Base-by-base conservation (phyloP, 106 monocot species). In the Agapanthus africanus region DNA sequence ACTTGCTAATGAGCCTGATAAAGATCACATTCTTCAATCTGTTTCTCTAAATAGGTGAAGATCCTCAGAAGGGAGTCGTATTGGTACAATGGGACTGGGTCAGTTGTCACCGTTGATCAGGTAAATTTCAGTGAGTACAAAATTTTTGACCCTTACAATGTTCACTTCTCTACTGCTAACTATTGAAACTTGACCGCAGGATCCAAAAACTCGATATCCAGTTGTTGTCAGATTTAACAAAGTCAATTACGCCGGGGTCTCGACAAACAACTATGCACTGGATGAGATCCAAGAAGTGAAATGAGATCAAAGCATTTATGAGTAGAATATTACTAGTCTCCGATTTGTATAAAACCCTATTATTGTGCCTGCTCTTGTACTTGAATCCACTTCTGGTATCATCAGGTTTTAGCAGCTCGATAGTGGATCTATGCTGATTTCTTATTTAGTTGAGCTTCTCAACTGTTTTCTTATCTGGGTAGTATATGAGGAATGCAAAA, bases 211-310 rank as follows among this genome's bases (percentile, higher is more conserved):
- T 42, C 76, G 76, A 7, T 81, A 76, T 60, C 81, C 81, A 16
- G 76, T 81, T 22, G 81, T 81, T 14, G 80, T 81, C 7, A 41
- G 81, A 31, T 81, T 81, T 71, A 64, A 7, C 68, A 77, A 76
- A 61, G 76, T 77, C 11, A 81, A 81, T 67, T 81, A 81, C 16
- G 81, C 81, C 4, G 61, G 50, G 22, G 72, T 76, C 36, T 81
- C 81, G 4, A 81, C 76, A 14, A 81, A 81, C 81, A 81, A 81
- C 76, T 81, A 81, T n/a, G 72, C 81, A 5, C 51, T 77, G 6
- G 76, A 81, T 30, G 81, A 81, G 61, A 69, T 81, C 19, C 37
- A 60, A 34, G 81, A 81, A 69, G 76, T 72, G 18, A 71, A 67
- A 15, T 80, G 57, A 80, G 11, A 11, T 1, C 30, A 30, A 56